phyloP scores from a whole-genome alignment of 208 protist species.

The Wallacemonas sp. region DNA sequence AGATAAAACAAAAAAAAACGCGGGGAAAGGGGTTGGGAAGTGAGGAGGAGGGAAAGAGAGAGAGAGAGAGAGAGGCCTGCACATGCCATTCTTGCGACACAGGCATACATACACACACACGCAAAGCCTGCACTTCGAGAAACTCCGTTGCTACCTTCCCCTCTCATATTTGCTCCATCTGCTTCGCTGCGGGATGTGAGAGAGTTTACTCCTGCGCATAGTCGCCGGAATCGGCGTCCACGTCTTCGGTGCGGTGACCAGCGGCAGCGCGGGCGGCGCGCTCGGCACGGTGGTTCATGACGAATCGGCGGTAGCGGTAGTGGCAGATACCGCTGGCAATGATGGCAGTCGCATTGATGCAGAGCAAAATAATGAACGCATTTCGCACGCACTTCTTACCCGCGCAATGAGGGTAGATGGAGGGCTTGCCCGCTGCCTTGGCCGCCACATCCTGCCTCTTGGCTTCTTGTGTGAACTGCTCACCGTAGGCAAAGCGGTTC shows the following conservation, averaged over 20 bases:
- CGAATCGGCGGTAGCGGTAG: constrained; percentile 51
- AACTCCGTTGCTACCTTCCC: no score
- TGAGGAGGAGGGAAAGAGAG: no score
- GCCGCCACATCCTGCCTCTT: constrained; percentile 26
- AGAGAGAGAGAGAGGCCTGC: no score
- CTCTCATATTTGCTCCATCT: no score
- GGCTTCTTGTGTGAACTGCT: constrained; percentile 56
- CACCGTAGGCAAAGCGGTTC: constrained; percentile 66
- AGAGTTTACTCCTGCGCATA: neutral
- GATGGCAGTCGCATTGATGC: constrained; percentile 46
- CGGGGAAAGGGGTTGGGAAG: neutral
- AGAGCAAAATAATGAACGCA: constrained; percentile 46
- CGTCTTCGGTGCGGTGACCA: neutral
- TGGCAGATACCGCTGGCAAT: constrained; percentile 38
- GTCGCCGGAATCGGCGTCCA: neutral
- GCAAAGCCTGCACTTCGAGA: no score
- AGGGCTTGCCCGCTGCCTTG: constrained; percentile 9
- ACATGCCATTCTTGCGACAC: no score
- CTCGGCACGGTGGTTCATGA: constrained; percentile 23
- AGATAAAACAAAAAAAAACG: constrained; percentile 7
- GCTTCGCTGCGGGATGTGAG: neutral
- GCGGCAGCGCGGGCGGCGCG: neutral
- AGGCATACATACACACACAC: neutral
- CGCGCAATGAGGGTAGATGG: constrained; percentile 43
- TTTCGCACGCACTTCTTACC: constrained; percentile 38